Evolutionary conservation across 2,329 filamentous ascomycete genomes (phyloP).

Genomic region (Zasmidium angulare): DNA sequence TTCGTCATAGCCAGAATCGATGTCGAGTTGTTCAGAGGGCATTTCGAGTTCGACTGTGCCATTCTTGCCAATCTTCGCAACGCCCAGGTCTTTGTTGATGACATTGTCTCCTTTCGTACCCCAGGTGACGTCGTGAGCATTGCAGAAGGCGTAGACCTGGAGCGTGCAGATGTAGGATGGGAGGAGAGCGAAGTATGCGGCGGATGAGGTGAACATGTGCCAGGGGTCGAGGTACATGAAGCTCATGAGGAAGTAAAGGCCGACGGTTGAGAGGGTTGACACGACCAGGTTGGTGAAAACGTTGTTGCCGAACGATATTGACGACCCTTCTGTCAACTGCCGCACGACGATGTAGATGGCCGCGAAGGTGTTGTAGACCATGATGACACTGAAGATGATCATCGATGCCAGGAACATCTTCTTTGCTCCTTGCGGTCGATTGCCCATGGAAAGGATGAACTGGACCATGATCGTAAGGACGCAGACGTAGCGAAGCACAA

Average conservation of each 20-base stretch:
- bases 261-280: slow-evolving; percentile 82
- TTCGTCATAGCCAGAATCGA: slow-evolving; percentile 96
- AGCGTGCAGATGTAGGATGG: slow-evolving; percentile 95
- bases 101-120: slow-evolving; percentile 98
- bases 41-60: slow-evolving; percentile 92
- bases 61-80: slow-evolving; percentile 66
- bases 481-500: slow-evolving; percentile 79
- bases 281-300: slow-evolving; percentile 95
- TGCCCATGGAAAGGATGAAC: slow-evolving; percentile 95
- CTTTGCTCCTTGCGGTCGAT: slow-evolving; percentile 90
- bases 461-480: slow-evolving; percentile 88
- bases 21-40: slow-evolving; percentile 96
- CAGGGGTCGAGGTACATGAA: slow-evolving; percentile 96
- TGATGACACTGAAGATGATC: slow-evolving; percentile 88
- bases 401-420: slow-evolving; percentile 86
- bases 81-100: slow-evolving; percentile 85
- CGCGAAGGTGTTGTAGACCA: slow-evolving; percentile 92
- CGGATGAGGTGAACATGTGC: slow-evolving; percentile 95
- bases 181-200: slow-evolving; percentile 89
- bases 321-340: slow-evolving; percentile 59
- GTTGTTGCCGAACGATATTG: slow-evolving; percentile 71
- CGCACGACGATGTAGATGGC: slow-evolving; percentile 82
- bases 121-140: slow-evolving; percentile 98
- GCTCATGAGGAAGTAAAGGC: slow-evolving; percentile 93
- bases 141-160: slow-evolving; percentile 98